Conservation (phyloP, 129 eudicot genomes). For the Tanacetum coccineum region DNA sequence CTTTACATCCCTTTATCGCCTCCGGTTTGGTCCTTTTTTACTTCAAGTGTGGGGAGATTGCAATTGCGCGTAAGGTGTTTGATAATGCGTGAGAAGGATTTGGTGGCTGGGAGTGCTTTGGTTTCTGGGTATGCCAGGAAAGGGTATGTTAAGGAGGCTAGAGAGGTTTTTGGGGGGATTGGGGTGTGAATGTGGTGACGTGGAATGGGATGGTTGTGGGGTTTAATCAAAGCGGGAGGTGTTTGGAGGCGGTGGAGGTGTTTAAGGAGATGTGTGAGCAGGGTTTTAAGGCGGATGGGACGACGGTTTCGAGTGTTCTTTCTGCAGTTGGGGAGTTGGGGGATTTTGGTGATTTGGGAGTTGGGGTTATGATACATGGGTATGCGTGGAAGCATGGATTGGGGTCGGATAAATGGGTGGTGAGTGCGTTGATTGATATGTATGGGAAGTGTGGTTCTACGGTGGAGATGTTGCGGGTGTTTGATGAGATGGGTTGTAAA, state of each 20-base stretch:
- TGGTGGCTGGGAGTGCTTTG: slow-evolving; percentile 68
- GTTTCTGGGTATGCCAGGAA: slow-evolving; percentile 73
- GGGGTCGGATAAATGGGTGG: slow-evolving; percentile 52
- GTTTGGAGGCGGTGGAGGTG: slow-evolving; percentile 54
- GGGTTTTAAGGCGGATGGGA: slow-evolving; percentile 57
- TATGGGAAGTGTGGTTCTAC: slow-evolving; percentile 55
- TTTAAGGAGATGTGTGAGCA: slow-evolving; percentile 49
- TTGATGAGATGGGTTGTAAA: slow-evolving; percentile 45
- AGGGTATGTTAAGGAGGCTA: slow-evolving; percentile 45
- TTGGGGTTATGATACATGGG: slow-evolving; percentile 52
- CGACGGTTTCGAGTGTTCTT: slow-evolving; percentile 67
- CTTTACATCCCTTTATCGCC: slow-evolving; percentile 53
- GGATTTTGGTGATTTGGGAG: no score
- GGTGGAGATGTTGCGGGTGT: slow-evolving; percentile 57
- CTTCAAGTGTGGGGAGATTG: slow-evolving; percentile 39
- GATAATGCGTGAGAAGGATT: slow-evolving; percentile 65
- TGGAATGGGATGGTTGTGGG: slow-evolving; percentile 95
- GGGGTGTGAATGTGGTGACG: slow-evolving; percentile 46
- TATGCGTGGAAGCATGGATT: slow-evolving; percentile 51
- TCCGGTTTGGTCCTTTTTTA: slow-evolving; percentile 71
- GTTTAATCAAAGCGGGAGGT: slow-evolving; percentile 69
- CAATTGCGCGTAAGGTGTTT: slow-evolving; percentile 57
- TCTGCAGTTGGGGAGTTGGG: slow-evolving; percentile 69
- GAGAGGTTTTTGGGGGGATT: slow-evolving; percentile 43
- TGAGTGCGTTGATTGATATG: slow-evolving; percentile 75